phyloP scores from a whole-genome alignment of 208 protist genomes.

The Acanthamoeba castellanii region DNA sequence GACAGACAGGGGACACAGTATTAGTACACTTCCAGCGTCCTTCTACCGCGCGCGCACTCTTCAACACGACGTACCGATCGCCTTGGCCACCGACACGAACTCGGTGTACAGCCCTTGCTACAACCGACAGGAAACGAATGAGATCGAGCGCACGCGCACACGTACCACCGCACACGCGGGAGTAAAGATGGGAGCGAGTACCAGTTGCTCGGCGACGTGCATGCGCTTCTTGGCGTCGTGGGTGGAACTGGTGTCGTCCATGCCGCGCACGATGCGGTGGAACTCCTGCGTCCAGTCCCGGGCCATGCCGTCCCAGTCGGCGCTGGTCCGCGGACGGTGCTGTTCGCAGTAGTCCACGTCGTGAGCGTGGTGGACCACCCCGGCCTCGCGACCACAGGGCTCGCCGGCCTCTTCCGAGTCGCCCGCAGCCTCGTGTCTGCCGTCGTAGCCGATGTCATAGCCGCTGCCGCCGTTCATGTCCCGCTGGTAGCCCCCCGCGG shows the following conservation, averaged over 20 bases:
- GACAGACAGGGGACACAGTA: too few relatives aligned
- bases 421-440: too few relatives aligned
- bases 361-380: too few relatives aligned
- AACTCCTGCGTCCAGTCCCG: slow-evolving; percentile 64
- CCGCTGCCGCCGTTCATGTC: background rate
- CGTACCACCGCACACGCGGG: background rate
- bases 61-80: background rate
- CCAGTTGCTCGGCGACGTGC: slow-evolving; percentile 43
- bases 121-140: background rate
- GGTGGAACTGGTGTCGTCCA: slow-evolving; percentile 18
- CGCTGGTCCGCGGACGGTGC: background rate
- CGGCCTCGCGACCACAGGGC: too few relatives aligned
- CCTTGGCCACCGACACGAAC: slow-evolving; percentile 65
- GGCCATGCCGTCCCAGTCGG: slow-evolving; percentile 19
- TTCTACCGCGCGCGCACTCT: background rate
- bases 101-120: slow-evolving; percentile 62
- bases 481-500: too few relatives aligned
- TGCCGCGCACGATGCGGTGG: slow-evolving; percentile 18
- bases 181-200: background rate
- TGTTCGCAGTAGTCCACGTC: background rate
- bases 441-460: background rate
- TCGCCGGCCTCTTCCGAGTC: too few relatives aligned
- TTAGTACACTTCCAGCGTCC: background rate
- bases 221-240: slow-evolving; percentile 53
- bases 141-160: background rate